Conservation (phyloP, 768 basidiomycete genomes). For the Austroboletus eburneus region DNA sequence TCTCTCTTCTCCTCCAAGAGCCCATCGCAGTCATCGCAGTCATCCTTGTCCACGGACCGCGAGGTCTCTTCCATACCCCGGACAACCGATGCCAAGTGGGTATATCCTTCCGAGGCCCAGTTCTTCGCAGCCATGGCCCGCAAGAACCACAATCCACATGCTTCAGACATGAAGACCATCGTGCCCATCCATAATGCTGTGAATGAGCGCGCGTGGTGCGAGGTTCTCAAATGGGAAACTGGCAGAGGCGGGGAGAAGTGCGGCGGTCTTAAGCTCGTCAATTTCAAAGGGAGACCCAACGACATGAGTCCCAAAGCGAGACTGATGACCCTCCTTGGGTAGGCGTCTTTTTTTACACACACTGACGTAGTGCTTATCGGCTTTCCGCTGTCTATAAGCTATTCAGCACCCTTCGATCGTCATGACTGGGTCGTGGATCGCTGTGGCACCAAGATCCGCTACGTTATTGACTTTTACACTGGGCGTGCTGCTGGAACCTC, state of each 20-base stretch:
- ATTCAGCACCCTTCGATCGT: constrained; percentile 90
- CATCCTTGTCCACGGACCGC: constrained; percentile 62
- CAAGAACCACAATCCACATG: constrained; percentile 85
- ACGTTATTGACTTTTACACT: constrained; percentile 98
- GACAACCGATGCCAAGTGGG: constrained; percentile 72
- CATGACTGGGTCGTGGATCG: constrained; percentile 98
- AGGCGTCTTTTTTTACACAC: constrained; percentile 25
- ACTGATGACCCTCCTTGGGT: constrained; percentile 85
- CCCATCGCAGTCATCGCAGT: constrained; percentile 1
- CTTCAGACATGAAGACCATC: constrained; percentile 90
- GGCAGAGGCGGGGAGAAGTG: constrained; percentile 80
- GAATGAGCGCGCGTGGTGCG: constrained; percentile 89
- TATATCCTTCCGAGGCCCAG: constrained; percentile 97
- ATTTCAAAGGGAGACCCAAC: constrained; percentile 84
- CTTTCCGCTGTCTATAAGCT: constrained; percentile 44
- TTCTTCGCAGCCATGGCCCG: constrained; percentile 97
- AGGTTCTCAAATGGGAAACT: constrained; percentile 78
- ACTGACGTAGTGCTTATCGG: neutral
- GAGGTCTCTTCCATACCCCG: constrained; percentile 88
- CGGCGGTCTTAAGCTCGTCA: constrained; percentile 77
- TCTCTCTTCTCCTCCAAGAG: constrained; percentile 20
- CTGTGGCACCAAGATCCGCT: constrained; percentile 83
- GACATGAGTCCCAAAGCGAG: constrained; percentile 79
- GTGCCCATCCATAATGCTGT: constrained; percentile 99
- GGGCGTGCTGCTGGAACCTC: constrained; percentile 52